Conservation (phyloP, 1,284 basidiomycete species). For the Cystobasidium slooffiae region DNA sequence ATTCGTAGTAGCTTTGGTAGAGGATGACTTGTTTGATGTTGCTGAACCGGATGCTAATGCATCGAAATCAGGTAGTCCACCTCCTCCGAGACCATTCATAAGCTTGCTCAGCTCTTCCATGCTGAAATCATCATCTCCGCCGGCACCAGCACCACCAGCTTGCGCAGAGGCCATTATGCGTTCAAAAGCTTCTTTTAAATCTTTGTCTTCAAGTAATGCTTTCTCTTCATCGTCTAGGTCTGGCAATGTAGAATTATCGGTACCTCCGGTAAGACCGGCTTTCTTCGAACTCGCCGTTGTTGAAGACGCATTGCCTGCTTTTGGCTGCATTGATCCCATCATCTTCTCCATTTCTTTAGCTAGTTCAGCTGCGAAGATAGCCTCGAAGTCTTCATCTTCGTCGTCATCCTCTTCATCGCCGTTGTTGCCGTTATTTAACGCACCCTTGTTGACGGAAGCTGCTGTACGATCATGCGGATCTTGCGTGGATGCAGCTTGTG, state of each 20-base stretch:
- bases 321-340: constrained; percentile 17
- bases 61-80: constrained; percentile 8
- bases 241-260: constrained; percentile 13
- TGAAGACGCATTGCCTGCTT: neutral
- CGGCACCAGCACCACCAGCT: neutral
- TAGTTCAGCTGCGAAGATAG: constrained; percentile 41
- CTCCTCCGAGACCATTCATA: constrained; percentile 31
- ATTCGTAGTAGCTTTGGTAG: constrained; percentile 44
- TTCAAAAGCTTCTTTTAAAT: constrained; percentile 37
- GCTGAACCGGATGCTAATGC: constrained; percentile 19
- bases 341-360: constrained; percentile 45
- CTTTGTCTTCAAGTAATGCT: constrained; percentile 30
- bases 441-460: neutral
- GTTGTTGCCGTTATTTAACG: neutral
- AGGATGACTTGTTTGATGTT: constrained; percentile 32
- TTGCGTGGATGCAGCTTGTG: constrained; percentile 9
- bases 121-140: constrained; percentile 36
- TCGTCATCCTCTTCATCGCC: constrained; percentile 23
- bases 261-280: constrained; percentile 29
- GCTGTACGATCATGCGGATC: constrained; percentile 36
- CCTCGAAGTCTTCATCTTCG: constrained; percentile 43
- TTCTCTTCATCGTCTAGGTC: constrained; percentile 12
- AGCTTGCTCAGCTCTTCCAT: constrained; percentile 39
- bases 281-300: constrained; percentile 6
- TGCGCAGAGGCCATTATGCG: constrained; percentile 31